Evolutionary conservation across 768 basidiomycete species (phyloP).

Genomic region (Daedaleopsis sinensis): DNA sequence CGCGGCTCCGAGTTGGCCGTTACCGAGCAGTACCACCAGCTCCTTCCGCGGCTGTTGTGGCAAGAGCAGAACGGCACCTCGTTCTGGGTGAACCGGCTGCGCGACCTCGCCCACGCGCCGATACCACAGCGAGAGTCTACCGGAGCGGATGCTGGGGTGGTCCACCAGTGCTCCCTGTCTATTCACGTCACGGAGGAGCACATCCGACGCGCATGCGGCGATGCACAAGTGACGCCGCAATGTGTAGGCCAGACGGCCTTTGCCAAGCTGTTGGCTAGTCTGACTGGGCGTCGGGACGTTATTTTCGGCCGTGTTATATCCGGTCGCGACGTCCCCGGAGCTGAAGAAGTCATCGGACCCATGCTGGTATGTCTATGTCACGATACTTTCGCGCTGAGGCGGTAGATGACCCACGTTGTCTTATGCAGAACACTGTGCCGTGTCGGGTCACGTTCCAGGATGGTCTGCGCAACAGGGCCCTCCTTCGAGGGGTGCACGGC

Average conservation of each 20-base stretch:
- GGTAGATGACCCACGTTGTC: constrained; percentile 1
- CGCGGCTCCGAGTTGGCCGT: constrained; percentile 11
- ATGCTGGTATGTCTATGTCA: constrained; percentile 40
- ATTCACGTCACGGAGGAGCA: constrained; percentile 1
- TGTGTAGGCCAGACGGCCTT: constrained; percentile 39
- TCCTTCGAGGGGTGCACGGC: constrained; percentile 41
- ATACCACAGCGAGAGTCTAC: background rate
- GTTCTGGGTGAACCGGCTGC: constrained; percentile 37
- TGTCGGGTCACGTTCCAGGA: constrained; percentile 40
- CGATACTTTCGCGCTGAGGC: background rate
- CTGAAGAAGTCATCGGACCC: constrained; percentile 49
- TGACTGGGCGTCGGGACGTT: constrained; percentile 35
- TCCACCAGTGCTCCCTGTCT: constrained; percentile 2
- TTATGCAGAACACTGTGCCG: constrained; percentile 46
- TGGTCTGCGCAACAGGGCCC: constrained; percentile 32
- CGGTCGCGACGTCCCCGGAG: constrained; percentile 42
- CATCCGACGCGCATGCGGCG: constrained; percentile 8
- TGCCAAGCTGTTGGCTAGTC: constrained; percentile 30
- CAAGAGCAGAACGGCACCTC: constrained; percentile 41
- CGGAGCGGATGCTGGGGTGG: background rate
- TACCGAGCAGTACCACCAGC: constrained; percentile 39
- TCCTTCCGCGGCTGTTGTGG: constrained; percentile 40
- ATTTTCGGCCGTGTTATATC: constrained; percentile 52
- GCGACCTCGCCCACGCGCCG: background rate
- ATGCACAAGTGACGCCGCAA: constrained; percentile 37